phyloP scores from a whole-genome alignment of 352 stramenopile genomes.

The Discostella stelligera region DNA sequence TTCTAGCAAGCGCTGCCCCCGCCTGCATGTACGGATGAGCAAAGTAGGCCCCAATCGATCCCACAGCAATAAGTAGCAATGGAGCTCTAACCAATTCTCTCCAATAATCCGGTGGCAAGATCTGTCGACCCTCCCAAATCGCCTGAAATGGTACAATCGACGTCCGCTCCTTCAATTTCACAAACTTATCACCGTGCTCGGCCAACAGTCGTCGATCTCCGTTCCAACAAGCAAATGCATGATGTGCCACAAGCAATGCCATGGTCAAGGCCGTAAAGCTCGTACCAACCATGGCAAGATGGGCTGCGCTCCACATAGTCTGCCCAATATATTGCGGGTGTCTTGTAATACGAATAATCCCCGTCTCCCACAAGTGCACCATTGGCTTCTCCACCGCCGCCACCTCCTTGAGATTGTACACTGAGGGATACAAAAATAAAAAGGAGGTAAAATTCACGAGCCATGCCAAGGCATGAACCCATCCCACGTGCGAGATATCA shows the following conservation, averaged over 20 bases:
- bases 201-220: constrained; percentile 81
- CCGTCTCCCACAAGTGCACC: constrained; percentile 87
- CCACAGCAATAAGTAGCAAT: constrained; percentile 82
- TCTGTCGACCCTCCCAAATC: constrained; percentile 75
- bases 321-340: constrained; percentile 87
- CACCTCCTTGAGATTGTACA: constrained; percentile 87
- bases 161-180: constrained; percentile 78
- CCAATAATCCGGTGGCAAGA: constrained; percentile 81
- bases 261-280: constrained; percentile 65
- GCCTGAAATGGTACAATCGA: constrained; percentile 77
- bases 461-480: constrained; percentile 74
- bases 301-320: constrained; percentile 78
- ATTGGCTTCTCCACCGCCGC: constrained; percentile 81
- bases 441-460: constrained; percentile 82
- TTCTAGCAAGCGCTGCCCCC: constrained; percentile 74
- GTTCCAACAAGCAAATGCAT: constrained; percentile 85
- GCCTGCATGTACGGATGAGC: constrained; percentile 86
- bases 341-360: constrained; percentile 86
- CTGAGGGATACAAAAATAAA: constrained; percentile 85
- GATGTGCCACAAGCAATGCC: constrained; percentile 80
- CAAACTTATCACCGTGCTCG: constrained; percentile 82
- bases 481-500: constrained; percentile 70
- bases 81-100: constrained; percentile 84
- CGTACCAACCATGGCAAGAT: constrained; percentile 71
- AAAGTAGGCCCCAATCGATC: constrained; percentile 84